Conservation (phyloP, 2,329 filamentous ascomycete species). For the Fusarium clavum region DNA sequence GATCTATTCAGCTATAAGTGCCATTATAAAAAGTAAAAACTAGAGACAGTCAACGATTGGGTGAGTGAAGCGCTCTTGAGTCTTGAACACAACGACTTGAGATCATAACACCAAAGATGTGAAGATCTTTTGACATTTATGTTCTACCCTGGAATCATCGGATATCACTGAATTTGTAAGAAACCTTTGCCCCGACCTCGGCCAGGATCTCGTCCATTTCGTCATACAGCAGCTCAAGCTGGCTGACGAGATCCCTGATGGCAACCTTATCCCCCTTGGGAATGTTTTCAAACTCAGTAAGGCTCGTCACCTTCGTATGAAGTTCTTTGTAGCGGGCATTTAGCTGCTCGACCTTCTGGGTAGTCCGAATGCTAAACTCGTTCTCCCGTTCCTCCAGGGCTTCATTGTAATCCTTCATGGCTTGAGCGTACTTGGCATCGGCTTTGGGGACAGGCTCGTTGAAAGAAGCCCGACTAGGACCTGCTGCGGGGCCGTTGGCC, state of each 20-base stretch:
- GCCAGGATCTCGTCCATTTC: rapidly evolving
- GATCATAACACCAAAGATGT: not conserved
- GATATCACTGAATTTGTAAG: too few species aligned
- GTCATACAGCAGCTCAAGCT: not conserved
- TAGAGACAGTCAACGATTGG: too few species aligned
- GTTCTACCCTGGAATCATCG: too few species aligned
- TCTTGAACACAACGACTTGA: not conserved
- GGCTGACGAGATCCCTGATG: not conserved
- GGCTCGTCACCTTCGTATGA: not conserved
- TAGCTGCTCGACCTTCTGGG: not conserved
- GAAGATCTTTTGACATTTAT: too few species aligned
- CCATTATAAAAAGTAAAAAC: too few species aligned
- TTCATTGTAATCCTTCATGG: not conserved
- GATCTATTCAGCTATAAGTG: too few species aligned
- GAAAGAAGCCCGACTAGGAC: not conserved
- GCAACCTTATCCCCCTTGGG: not conserved
- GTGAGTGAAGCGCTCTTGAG: not conserved
- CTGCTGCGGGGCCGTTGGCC: too few species aligned
- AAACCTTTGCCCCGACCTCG: not conserved
- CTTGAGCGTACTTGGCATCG: not conserved
- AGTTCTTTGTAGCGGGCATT: not conserved
- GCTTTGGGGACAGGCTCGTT: not conserved
- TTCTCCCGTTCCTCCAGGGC: not conserved
- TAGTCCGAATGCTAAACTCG: not conserved
- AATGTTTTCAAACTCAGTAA: not conserved